Percentiles rank a stretch among this genome's conserved stretches.
phyloP scores from a whole-genome alignment of 192 early-diverging fungal genomes.

The Thoreauomyces humboldtii region DNA sequence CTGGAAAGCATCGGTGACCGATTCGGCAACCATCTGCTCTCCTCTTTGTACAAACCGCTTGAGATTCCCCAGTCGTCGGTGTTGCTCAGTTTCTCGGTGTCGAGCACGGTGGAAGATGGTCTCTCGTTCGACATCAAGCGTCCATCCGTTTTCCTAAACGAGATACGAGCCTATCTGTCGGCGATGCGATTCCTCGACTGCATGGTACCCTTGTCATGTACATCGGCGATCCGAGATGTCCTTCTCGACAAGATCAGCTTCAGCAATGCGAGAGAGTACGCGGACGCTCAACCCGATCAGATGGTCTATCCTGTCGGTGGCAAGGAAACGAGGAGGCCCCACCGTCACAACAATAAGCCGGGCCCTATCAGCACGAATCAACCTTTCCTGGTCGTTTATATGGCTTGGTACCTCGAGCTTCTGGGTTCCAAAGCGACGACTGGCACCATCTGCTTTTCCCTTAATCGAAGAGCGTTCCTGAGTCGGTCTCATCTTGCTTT shows the following conservation, averaged over 20 bases:
- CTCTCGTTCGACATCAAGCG: constrained; percentile 42
- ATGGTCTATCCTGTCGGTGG: constrained; percentile 24
- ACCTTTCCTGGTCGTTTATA: constrained; percentile 28
- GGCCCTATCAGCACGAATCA: constrained; percentile 18
- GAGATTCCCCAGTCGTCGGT: constrained; percentile 1
- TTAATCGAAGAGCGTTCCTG: constrained; percentile 19
- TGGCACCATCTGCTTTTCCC: constrained; percentile 28
- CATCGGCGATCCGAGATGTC: constrained; percentile 25
- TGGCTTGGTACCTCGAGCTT: constrained; percentile 37
- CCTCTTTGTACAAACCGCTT: constrained; percentile 13
- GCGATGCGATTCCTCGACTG: constrained; percentile 23
- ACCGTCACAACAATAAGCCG: constrained; percentile 16
- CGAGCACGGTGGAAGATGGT: constrained; percentile 12
- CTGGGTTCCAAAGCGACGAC: constrained; percentile 22
- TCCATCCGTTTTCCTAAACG: constrained; percentile 29
- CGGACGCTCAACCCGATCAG: constrained; percentile 24
- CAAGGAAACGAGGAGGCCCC: constrained; percentile 1
- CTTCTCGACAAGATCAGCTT: constrained; percentile 26
- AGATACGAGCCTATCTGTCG: constrained; percentile 33
- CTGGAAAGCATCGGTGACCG: constrained; percentile 27
- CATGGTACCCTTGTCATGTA: constrained; percentile 23
- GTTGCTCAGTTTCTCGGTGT: background rate
- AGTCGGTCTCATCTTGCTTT: constrained; percentile 5
- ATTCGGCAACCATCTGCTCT: background rate
- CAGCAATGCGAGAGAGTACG: constrained; percentile 20